These are phyloP conservation scores for Vaccinium vitisidaea DNA, from an alignment of 148 eudicot genomes.

Conservation along the genomic window DNA sequence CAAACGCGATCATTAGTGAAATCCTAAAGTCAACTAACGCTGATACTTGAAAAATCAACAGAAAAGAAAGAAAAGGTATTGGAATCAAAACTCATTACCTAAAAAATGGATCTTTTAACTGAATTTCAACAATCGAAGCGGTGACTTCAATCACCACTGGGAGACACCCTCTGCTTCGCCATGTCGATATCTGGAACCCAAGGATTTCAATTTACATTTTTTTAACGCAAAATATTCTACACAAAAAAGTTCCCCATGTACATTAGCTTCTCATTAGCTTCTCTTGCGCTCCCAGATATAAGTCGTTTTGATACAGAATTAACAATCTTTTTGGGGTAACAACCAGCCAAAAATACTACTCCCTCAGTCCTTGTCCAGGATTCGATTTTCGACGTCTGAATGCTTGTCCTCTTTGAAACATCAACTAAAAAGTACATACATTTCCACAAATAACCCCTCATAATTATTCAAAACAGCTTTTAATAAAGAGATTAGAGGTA, in stretches of 20 bases:
- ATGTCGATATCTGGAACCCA: constrained; percentile 51
- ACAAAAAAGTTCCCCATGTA: background rate
- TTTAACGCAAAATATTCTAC: background rate
- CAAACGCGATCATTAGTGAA: background rate
- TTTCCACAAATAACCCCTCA: no score
- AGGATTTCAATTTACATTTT: background rate
- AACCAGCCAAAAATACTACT: background rate
- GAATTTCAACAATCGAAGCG: constrained; percentile 73
- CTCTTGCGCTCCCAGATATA: background rate
- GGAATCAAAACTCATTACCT: constrained; percentile 31
- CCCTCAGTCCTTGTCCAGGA: no score
- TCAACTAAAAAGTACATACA: no score
- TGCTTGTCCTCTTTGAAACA: no score
- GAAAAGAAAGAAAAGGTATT: background rate
- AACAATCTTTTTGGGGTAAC: background rate
- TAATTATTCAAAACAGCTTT: no score
- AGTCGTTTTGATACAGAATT: background rate
- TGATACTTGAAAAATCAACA: background rate
- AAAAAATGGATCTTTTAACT: constrained; percentile 64
- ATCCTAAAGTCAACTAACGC: background rate
- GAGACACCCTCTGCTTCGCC: constrained; percentile 89
- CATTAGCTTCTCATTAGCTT: background rate
- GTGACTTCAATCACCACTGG: constrained; percentile 64
- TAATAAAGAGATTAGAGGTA: no score
- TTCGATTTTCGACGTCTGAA: no score